Percentiles rank a stretch among this genome's conserved stretches.
phyloP scores from a whole-genome alignment of 768 basidiomycete genomes.

The Leccinum uliginosum region DNA sequence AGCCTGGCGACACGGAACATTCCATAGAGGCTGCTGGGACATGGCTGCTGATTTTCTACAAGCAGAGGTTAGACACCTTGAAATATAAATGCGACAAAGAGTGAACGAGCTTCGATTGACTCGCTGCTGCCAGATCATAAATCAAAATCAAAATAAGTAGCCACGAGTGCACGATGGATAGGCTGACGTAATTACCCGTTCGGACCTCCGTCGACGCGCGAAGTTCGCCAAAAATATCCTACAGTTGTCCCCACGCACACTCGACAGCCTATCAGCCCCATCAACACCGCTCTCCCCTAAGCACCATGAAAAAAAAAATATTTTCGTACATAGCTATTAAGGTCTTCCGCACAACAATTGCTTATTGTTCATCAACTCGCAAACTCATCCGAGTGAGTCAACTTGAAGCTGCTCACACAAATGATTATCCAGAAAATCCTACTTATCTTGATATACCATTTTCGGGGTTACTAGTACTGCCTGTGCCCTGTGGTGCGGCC shows the following conservation, averaged over 20 bases:
- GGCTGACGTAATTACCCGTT: slow-evolving; percentile 23
- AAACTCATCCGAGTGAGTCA: too few relatives aligned
- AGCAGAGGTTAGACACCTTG: slow-evolving; percentile 5
- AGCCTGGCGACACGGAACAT: slow-evolving; percentile 32
- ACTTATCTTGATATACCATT: background rate
- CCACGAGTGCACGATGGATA: background rate
- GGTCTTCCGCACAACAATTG: background rate
- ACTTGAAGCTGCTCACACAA: background rate
- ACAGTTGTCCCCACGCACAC: background rate
- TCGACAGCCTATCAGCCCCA: background rate
- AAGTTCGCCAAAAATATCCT: background rate
- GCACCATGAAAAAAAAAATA: slow-evolving; percentile 5
- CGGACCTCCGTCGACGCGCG: background rate
- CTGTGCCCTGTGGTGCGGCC: background rate
- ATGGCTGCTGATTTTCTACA: slow-evolving; percentile 29
- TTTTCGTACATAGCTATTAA: slow-evolving; percentile 1
- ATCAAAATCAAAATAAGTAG: slow-evolving; percentile 5
- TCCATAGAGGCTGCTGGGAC: slow-evolving; percentile 60
- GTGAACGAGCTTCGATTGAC: slow-evolving; percentile 8
- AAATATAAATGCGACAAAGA: slow-evolving; percentile 5
- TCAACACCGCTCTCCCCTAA: background rate
- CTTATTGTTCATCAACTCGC: background rate
- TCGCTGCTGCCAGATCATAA: slow-evolving; percentile 23
- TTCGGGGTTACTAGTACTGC: background rate
- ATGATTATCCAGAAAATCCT: background rate